Conservation (phyloP, 768 basidiomycete species). For the Trametes coccinea region DNA sequence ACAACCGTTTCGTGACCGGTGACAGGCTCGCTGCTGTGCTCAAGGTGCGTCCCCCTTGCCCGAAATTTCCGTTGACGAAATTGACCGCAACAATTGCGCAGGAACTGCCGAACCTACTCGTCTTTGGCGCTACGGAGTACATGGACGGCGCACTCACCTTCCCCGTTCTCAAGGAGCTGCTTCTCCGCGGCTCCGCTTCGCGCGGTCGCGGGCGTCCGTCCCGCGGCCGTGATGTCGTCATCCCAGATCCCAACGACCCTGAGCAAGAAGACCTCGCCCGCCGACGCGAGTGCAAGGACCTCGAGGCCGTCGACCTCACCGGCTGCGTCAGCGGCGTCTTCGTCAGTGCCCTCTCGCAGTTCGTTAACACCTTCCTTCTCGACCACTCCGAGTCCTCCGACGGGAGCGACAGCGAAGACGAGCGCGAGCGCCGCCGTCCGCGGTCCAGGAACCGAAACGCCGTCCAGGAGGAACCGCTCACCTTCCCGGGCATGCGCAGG, state of each 20-base stretch:
- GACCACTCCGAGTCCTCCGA: slow-evolving; percentile 41
- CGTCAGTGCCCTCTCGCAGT: slow-evolving; percentile 80
- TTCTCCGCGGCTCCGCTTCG: slow-evolving; percentile 80
- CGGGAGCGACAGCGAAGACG: slow-evolving; percentile 45
- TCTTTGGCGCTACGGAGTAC: slow-evolving; percentile 97
- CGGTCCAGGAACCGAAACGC: slow-evolving; percentile 32
- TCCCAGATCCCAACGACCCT: slow-evolving; percentile 51
- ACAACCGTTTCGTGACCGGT: slow-evolving; percentile 90
- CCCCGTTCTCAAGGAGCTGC: slow-evolving; percentile 83
- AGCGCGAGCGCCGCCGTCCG: slow-evolving; percentile 33
- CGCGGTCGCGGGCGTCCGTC: slow-evolving; percentile 67
- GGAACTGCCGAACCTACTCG: slow-evolving; percentile 85
- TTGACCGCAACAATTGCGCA: slow-evolving; percentile 33
- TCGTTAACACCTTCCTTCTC: slow-evolving; percentile 68
- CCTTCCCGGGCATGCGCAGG: slow-evolving; percentile 71
- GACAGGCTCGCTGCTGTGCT: slow-evolving; percentile 77
- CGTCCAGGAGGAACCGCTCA: slow-evolving; percentile 51
- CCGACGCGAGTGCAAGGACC: slow-evolving; percentile 67
- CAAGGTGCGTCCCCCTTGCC: slow-evolving; percentile 50
- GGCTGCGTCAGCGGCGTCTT: slow-evolving; percentile 94
- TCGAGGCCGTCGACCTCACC: slow-evolving; percentile 91
- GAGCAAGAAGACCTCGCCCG: slow-evolving; percentile 81
- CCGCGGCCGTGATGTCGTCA: slow-evolving; percentile 57
- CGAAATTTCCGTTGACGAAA: not conserved
- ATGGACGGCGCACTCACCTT: slow-evolving; percentile 93